Base-by-base conservation (phyloP, 345 rosid species). In the Moricandia moricandioides region DNA sequence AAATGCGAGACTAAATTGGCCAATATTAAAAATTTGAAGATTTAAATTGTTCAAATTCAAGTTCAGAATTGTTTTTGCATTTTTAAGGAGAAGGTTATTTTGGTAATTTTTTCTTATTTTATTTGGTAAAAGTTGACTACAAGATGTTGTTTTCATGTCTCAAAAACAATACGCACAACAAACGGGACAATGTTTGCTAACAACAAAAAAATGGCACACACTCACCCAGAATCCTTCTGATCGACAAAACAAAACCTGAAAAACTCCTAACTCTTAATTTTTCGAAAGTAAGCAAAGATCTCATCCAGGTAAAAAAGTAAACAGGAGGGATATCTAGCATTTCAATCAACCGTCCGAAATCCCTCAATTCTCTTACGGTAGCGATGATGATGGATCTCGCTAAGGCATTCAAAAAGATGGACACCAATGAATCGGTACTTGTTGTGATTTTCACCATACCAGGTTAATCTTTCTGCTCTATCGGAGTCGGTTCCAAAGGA, bases 401-500 rank as follows among this genome's bases (percentile, higher is more conserved):
- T 16, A 34, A 70, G 35, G 89, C 87, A 0, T 85, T 90, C 82
- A 86, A 84, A 74, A 74, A 85, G 4, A 78, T 92, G 33, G 89
- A 69, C 21, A 14, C 64, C 16, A 93, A 89, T 39, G 84, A 85
- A 2, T 79, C 93, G 0, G 89, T 89, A 2, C 80, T 79, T 82
- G 93, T 83, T 39, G 83, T 91, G n/a, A 82, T 95, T 37, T 64
- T 94, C 18, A 73, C 88, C 9, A 96, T 92, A 8, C 78, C 96
- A 26, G 97, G 99, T 63, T 92, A 21, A 21, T 21, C 24, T 21
- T 21, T 21, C 76, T 95, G 97, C 74, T 84, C 97, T 4, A 97
- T 97, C 96, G 2, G 96, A 92, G 82, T 85, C 86, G 6, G 92
- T 94, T 94, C 92, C 75, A 91, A 94, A 55, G 99, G 97, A 7